Percentiles rank a stretch among this genome's conserved stretches.
These are phyloP conservation scores for Pseudopithomyces chartarum DNA, from an alignment of 2,329 filamentous ascomycete species.

Conservation along the genomic window DNA sequence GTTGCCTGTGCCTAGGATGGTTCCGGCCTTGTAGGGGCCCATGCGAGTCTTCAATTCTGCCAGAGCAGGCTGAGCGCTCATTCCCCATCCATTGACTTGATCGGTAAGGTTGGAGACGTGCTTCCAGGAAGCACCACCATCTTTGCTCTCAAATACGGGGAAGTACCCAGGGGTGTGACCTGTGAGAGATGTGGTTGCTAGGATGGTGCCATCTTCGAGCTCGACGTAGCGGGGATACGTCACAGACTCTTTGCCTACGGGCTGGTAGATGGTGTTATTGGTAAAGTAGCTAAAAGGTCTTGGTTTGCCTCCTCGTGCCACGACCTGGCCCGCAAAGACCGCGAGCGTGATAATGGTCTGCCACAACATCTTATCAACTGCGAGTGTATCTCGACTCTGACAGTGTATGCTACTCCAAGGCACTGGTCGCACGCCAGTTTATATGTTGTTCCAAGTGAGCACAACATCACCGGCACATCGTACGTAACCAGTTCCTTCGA, in stretches of 20 bases:
- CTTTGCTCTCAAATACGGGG: slow-evolving; percentile 49
- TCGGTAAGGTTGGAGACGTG: slow-evolving; percentile 66
- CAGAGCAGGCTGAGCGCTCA: slow-evolving; percentile 55
- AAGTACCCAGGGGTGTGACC: slow-evolving; percentile 35
- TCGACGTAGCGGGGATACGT: slow-evolving; percentile 23
- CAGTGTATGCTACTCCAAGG: not conserved
- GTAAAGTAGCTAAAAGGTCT: slow-evolving; percentile 22
- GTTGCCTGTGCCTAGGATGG: slow-evolving; percentile 50
- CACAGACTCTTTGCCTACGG: slow-evolving; percentile 15
- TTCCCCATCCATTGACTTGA: slow-evolving; percentile 64
- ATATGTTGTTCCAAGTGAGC: not conserved
- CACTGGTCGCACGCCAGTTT: not conserved
- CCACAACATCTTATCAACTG: not conserved
- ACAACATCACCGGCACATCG: not conserved
- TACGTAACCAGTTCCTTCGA: not conserved
- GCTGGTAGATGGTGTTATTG: slow-evolving; percentile 28
- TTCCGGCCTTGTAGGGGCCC: slow-evolving; percentile 24
- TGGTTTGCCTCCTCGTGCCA: not conserved
- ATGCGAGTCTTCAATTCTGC: slow-evolving; percentile 19
- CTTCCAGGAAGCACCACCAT: slow-evolving; percentile 59
- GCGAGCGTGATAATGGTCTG: not conserved
- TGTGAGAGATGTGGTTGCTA: slow-evolving; percentile 20
- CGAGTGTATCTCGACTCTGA: not conserved
- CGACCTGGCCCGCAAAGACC: not conserved
- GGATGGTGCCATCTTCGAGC: slow-evolving; percentile 21